phyloP scores from a whole-genome alignment of 2,329 filamentous ascomycete species.

The Anisogramma anomala region DNA sequence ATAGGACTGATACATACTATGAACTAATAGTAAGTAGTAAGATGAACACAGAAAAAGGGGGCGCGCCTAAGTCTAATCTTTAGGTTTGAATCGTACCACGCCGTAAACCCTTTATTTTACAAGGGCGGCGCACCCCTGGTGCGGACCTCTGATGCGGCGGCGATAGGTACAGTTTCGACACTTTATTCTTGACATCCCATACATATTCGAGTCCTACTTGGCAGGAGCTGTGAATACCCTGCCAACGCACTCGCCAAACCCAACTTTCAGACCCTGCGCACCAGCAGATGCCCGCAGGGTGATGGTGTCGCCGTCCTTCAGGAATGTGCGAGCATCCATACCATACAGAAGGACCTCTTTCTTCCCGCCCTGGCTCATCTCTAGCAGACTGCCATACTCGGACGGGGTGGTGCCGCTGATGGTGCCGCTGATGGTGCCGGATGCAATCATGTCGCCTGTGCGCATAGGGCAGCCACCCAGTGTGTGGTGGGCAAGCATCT shows the following conservation, averaged over 20 bases:
- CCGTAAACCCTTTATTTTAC: too few species aligned
- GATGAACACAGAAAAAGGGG: too few species aligned
- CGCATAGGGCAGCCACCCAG: slow-evolving; percentile 65
- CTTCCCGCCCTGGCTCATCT: slow-evolving; percentile 35
- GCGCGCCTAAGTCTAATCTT: too few species aligned
- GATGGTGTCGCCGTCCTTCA: slow-evolving; percentile 35
- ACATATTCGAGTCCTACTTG: too few species aligned
- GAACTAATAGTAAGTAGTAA: too few species aligned
- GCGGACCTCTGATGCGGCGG: too few species aligned
- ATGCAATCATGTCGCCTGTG: slow-evolving; percentile 64
- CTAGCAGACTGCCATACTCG: slow-evolving; percentile 33
- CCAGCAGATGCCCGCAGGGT: slow-evolving; percentile 29
- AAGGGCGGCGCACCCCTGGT: too few species aligned
- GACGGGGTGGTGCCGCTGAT: slow-evolving; percentile 27
- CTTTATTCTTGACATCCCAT: too few species aligned
- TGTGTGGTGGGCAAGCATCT: slow-evolving; percentile 73
- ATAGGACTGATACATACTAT: too few species aligned
- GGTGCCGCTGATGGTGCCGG: slow-evolving; percentile 57
- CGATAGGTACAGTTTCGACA: too few species aligned
- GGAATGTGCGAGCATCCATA: slow-evolving; percentile 30
- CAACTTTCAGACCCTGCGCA: slow-evolving; percentile 25
- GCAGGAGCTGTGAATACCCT: slow-evolving; percentile 17
- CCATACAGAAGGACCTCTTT: slow-evolving; percentile 29
- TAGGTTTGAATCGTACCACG: too few species aligned
- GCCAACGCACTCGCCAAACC: slow-evolving; percentile 33